Base-by-base conservation (phyloP, 768 basidiomycete genomes). In the Phylloporus scabripes region DNA sequence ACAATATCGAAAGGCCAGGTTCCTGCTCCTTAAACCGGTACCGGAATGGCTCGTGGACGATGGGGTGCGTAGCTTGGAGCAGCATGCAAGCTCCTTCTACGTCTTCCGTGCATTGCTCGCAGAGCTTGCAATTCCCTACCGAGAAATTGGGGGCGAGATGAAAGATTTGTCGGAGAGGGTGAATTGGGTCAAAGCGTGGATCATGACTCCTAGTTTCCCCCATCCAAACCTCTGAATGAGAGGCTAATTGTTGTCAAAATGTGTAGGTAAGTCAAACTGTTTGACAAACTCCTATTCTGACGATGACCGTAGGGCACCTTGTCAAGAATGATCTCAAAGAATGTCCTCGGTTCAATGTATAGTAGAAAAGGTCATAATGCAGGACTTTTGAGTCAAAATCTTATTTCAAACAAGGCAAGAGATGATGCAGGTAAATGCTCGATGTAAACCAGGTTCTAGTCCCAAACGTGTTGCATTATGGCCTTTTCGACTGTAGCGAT, bases 31-130 rank as follows among this genome's bases (percentile, higher is more conserved):
- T 33, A 69, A 62, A 2, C 80, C 81, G 0, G 75, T 84, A 28
- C 52, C 64, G 11, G 81, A 79, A 50, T 85, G 83, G 83, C 24
- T 79, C 26, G 65, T 76, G 1, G 84, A 85, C 52, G 83, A 85
- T 47, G 84, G 82, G 1, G 70, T 83, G 28, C 76, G 83, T 5
- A 75, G 66, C 44, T 58, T 80, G 53, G 78, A 83, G 17, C 67
- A 81, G 24, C 74, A 75, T 34, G 61, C 62, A 1, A 61, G 64
- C 29, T 73, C 73, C 33, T 55, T 73, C 43, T 51, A 66, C 24
- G 57, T 72, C 20, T 82, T 72, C 53, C 62, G 66, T n/a, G 45
- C 53, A 0, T 52, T 74, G 6, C 64, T 83, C 39, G 49, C 59
- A 20, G 70, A 72, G 24, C 59, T 80, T 32, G 66, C 60, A 0